Base-by-base conservation (phyloP, 148 eudicot genomes). In the Vaccinium macrocarpon region DNA sequence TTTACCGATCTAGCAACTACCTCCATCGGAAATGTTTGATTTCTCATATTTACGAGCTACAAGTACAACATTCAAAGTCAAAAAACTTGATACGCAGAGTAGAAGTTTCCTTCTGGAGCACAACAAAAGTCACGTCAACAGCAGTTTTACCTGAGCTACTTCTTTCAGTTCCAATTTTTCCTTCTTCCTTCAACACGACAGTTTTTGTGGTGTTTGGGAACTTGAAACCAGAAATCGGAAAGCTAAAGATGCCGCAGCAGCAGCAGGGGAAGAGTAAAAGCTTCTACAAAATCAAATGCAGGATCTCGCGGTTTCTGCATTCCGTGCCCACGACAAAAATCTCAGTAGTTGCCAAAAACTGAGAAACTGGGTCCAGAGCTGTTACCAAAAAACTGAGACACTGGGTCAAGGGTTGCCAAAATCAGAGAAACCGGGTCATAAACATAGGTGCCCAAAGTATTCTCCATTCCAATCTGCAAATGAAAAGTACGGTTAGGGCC, bases 381-480 rank as follows among this genome's bases (percentile, higher is more conserved):
- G 74, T 13, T 29, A 42, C 73, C 73, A 68, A 68, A 68, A 27
- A n/a, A 64, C 73, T 29, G 73, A 68, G 38, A 68, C 32, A 66
- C 18, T 11, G 73, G 73, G 7, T 68, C 38, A 62, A 62, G 70
- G 29, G 7, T 68, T 27, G 73, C 73, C 73, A 68, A 68, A 68
- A 68, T 68, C 73, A 27, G 73, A 68, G 73, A 27, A 68, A 27
- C 73, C 0, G 73, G 71, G 73, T 68, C 73, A 15, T 10, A 81
- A 6, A 81, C 14, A 35, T 52, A 62, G 74, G 3, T 11, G 3
- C 56, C 74, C 14, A 46, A 27, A 9, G n/a, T 29, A 48, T 48
- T 51, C 16, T 27, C 53, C 32, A 57, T 46, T 62, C 72, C 73
- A n/a, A 62, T 23, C 83, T 81, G 83, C 75, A 81, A 10, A 81